phyloP scores from a whole-genome alignment of 192 early-diverging fungal genomes.

The Backusella parvicylindrica region DNA sequence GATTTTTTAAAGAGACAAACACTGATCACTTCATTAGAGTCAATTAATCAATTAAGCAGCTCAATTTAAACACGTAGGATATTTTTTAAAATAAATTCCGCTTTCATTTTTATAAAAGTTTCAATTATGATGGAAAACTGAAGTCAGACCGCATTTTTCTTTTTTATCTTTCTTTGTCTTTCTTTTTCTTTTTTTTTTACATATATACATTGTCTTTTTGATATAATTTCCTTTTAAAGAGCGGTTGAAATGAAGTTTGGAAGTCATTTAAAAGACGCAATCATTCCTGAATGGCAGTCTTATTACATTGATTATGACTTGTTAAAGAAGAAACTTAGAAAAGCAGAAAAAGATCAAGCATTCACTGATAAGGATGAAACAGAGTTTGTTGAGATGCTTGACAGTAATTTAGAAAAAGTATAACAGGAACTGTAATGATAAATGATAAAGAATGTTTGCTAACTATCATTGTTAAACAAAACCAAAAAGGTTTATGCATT shows the following conservation, averaged over 20 bases:
- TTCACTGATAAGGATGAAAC: constrained; percentile 88
- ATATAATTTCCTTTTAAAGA: not conserved
- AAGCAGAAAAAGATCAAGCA: constrained; percentile 50
- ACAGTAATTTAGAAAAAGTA: constrained; percentile 86
- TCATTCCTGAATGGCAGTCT: constrained; percentile 75
- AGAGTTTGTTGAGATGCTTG: constrained; percentile 84
- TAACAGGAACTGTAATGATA: not conserved
- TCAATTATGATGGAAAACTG: not conserved
- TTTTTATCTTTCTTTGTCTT: not conserved
- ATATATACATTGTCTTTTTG: too few relatives aligned
- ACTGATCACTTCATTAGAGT: not conserved
- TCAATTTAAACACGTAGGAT: not conserved
- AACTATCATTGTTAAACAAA: not conserved
- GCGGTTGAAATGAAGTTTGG: constrained; percentile 81
- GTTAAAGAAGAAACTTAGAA: constrained; percentile 80
- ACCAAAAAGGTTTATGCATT: constrained; percentile 58
- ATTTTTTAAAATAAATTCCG: not conserved
- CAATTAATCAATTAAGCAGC: not conserved
- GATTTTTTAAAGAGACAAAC: not conserved
- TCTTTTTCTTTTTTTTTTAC: not conserved
- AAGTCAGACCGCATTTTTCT: not conserved
- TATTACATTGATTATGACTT: constrained; percentile 80
- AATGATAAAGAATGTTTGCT: not conserved
- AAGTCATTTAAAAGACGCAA: constrained; percentile 61
- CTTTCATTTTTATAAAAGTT: not conserved